These are phyloP conservation scores for Rhazya stricta DNA, from an alignment of 257 asterid genomes.

Conservation along the genomic window DNA sequence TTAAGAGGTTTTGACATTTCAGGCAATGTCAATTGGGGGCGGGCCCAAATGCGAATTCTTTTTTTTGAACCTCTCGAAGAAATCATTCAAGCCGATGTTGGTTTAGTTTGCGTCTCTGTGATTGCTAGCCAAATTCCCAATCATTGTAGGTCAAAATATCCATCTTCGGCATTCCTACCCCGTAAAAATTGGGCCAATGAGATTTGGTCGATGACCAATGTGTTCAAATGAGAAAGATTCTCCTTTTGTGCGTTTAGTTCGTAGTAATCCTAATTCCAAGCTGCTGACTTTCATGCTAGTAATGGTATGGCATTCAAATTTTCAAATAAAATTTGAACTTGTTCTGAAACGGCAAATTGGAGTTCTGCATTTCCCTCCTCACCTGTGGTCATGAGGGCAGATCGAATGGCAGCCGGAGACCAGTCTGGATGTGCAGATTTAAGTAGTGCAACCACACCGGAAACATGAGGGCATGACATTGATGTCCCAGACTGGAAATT, in stretches of 20 bases:
- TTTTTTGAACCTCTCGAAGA: neutral
- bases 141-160: neutral
- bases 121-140: too few species aligned
- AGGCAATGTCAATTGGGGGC: neutral
- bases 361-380: neutral
- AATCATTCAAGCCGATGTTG: too few species aligned
- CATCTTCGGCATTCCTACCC: neutral
- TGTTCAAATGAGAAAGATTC: too few species aligned
- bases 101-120: neutral
- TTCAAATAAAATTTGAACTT: too few species aligned
- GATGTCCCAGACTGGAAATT: slow-evolving; percentile 60
- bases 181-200: too few species aligned
- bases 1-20: too few species aligned
- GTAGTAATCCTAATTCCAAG: neutral
- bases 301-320: neutral
- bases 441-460: slow-evolving; percentile 57
- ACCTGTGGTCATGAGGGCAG: slow-evolving; percentile 73
- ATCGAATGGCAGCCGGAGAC: slow-evolving; percentile 69
- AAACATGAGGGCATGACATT: slow-evolving; percentile 78
- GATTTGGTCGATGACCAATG: too few species aligned
- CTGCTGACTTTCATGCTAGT: neutral
- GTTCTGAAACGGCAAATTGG: neutral
- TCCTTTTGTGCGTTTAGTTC: neutral
- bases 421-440: slow-evolving; percentile 57
- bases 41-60: neutral